Evolutionary conservation across 1,284 basidiomycete genomes (phyloP), one percentile per base, ranked within the genome.

Genomic region (Ustilago shanxiensis): DNA sequence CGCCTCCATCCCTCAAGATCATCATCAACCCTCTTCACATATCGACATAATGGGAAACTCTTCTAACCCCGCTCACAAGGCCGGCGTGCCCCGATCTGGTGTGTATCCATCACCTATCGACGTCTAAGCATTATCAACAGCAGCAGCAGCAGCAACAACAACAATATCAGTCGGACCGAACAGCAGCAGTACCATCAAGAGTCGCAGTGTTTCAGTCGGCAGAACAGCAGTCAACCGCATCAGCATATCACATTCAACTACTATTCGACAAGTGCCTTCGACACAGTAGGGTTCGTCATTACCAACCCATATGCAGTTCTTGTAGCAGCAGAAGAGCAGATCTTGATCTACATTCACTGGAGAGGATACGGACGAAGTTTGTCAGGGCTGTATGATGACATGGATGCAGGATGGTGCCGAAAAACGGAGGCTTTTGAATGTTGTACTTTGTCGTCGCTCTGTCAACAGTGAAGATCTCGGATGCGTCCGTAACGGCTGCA

Each of bases 61-160:
- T 49, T 83, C 82, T 65, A 83, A 83, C 80, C 82, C 82, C 56
- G 82, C 82, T 76, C 80, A 83, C 79, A 83, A 83, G 79, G 80
- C 80, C 75, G 82, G 82, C 73, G 82, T 83, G 61, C 64, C 79
- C 35, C 79, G 82, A 56, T 55, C 80, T 81, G 81, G 81, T 83
- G 66, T 57, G 81, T 79, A 72, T 65, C 37, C 58, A 44, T 56
- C 60, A 60, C 35, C 47, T 35, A 16, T 52, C 49, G 18, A 44
- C 41, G 47, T 26, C 6, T 13, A 49, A 49, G 44, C 54, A 52
- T n/a, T n/a, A 24, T 3, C 56, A 55, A 41, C 54, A 59, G 26
- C 37, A 50, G 31, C 20, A 56, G 31, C 56, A 47, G 52, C 57
- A 55, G n/a, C 56, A 39, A 49, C 49, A 35, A 20, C 37, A 37